Conservation (phyloP, 352 stramenopile genomes). For the Detonula confervacea region DNA sequence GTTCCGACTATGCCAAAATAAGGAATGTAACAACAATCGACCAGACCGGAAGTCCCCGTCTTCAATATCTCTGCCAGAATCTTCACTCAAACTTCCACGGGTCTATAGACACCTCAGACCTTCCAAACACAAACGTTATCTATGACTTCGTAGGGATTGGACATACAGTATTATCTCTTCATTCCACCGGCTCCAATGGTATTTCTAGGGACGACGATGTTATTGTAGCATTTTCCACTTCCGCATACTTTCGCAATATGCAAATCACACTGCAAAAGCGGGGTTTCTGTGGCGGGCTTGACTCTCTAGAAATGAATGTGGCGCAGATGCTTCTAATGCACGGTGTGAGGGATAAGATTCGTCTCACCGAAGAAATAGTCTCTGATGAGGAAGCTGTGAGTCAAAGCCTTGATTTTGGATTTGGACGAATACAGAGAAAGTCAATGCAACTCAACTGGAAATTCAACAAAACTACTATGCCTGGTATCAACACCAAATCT, state of each 20-base stretch:
- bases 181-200: background rate
- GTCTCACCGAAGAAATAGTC: too few relatives aligned
- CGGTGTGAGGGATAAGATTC: background rate
- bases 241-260: background rate
- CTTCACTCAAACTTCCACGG: background rate
- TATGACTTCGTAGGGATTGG: background rate
- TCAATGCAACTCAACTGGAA: background rate
- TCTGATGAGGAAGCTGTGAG: background rate
- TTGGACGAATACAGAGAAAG: background rate
- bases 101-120: background rate
- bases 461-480: background rate
- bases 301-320: background rate
- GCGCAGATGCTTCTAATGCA: background rate
- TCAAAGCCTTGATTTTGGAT: background rate
- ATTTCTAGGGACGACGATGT: background rate
- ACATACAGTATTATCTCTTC: background rate
- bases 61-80: background rate
- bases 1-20: too few relatives aligned
- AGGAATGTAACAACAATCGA: too few relatives aligned
- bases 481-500: background rate
- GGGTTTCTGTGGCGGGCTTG: too few relatives aligned
- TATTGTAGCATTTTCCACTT: background rate
- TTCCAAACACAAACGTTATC: background rate
- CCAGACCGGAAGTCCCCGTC: background rate
- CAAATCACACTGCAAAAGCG: background rate